phyloP scores from a whole-genome alignment of 768 basidiomycete genomes.

The Leucocoprinus birnbaumii region DNA sequence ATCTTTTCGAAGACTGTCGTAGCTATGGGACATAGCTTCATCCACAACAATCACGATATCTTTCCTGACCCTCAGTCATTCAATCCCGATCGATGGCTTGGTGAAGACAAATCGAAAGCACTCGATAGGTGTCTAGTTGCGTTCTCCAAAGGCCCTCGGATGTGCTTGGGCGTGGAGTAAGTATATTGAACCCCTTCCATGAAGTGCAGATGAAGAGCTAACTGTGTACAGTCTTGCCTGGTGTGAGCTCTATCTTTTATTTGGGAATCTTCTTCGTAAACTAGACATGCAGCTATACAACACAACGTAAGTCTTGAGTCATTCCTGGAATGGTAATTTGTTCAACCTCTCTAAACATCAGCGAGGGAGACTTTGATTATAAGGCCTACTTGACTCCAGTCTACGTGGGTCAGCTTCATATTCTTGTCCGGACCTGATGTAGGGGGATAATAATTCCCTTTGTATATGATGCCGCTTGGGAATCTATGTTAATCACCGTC shows the following conservation, averaged over 20 bases:
- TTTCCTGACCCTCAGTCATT: slow-evolving; percentile 39
- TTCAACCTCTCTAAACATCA: not conserved
- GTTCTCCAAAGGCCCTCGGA: slow-evolving; percentile 42
- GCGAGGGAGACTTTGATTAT: no score
- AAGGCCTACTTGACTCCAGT: no score
- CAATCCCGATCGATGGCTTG: slow-evolving; percentile 41
- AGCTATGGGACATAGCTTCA: slow-evolving; percentile 33
- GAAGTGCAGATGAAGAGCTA: no score
- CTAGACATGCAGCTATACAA: slow-evolving; percentile 19
- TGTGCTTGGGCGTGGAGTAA: slow-evolving; percentile 43
- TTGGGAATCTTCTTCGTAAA: slow-evolving; percentile 29
- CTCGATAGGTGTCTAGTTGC: slow-evolving; percentile 39
- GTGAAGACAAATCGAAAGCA: slow-evolving; percentile 25
- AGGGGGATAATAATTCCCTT: no score
- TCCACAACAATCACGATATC: slow-evolving; percentile 36
- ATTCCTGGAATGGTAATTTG: no score
- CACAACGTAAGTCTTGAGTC: no score
- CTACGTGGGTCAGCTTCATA: no score
- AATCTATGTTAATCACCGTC: no score
- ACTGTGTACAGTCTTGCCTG: slow-evolving; percentile 24
- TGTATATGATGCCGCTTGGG: no score
- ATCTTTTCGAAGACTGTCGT: slow-evolving; percentile 31
- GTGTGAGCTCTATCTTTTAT: slow-evolving; percentile 26
- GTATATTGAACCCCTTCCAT: slow-evolving; percentile 12
- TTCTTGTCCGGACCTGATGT: no score